Conservation (phyloP, 495 filamentous ascomycete genomes). For the Xanthoparmelia taractica region DNA sequence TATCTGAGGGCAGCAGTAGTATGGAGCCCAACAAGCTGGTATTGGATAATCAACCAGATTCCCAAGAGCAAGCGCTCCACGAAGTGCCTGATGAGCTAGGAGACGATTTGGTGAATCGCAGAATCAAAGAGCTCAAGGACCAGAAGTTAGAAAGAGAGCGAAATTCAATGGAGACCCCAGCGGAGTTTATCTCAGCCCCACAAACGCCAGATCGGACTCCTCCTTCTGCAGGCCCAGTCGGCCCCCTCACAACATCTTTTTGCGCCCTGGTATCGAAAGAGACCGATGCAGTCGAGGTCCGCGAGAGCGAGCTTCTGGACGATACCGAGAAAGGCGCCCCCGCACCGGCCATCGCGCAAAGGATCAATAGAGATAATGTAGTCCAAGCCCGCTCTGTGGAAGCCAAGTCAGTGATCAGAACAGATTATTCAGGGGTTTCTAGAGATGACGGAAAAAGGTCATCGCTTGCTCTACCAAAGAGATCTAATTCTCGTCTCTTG, state of each 20-base stretch:
- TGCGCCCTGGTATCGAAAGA: not conserved
- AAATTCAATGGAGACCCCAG: slow-evolving; percentile 9
- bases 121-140: slow-evolving; percentile 47
- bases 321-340: slow-evolving; percentile 56
- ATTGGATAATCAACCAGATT: slow-evolving; percentile 33
- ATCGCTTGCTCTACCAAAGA: slow-evolving; percentile 30
- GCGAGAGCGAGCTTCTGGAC: not conserved
- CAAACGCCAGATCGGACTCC: slow-evolving; percentile 13
- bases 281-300: not conserved
- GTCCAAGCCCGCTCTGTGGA: slow-evolving; percentile 31
- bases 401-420: slow-evolving; percentile 36
- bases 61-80: slow-evolving; percentile 15
- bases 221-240: slow-evolving; percentile 12
- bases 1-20: slow-evolving; percentile 6
- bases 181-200: slow-evolving; percentile 7
- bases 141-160: slow-evolving; percentile 34
- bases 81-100: slow-evolving; percentile 8
- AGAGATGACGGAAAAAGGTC: slow-evolving; percentile 6
- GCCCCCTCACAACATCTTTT: not conserved
- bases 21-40: slow-evolving; percentile 5
- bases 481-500: slow-evolving; percentile 32
- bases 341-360: slow-evolving; percentile 56
- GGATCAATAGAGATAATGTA: slow-evolving; percentile 40
- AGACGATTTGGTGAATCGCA: slow-evolving; percentile 39
- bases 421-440: slow-evolving; percentile 34